Percentiles rank a stretch among this genome's conserved stretches.
Conservation (phyloP, 495 filamentous ascomycete species). For the Penicillium arizonense region DNA sequence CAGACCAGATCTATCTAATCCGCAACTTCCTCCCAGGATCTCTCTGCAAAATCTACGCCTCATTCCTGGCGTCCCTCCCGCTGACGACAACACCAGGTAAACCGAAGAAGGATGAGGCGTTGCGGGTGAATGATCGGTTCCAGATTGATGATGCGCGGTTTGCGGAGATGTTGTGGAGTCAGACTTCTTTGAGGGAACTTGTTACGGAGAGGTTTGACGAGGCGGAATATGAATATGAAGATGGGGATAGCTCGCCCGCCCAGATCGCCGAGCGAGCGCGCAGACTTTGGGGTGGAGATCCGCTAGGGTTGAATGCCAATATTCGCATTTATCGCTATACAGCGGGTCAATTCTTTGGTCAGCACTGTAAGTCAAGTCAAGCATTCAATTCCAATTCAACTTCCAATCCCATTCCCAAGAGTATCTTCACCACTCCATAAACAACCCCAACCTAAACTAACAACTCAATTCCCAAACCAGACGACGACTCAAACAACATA, state of each 20-base stretch:
- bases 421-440: too few relatives aligned
- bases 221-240: constrained; percentile 33
- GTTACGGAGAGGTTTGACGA: constrained; percentile 17
- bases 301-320: constrained; percentile 84
- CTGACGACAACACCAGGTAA: constrained; percentile 78
- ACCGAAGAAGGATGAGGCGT: constrained; percentile 80
- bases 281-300: constrained; percentile 74
- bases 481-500: constrained; percentile 76
- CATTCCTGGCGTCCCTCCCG: constrained; percentile 72
- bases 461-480: constrained; percentile 30
- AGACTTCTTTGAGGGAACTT: constrained; percentile 33
- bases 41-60: constrained; percentile 78
- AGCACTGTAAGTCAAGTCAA: constrained; percentile 66
- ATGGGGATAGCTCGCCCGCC: constrained; percentile 28
- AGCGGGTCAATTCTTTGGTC: constrained; percentile 83
- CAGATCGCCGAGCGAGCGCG: constrained; percentile 8
- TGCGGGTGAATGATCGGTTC: constrained; percentile 88
- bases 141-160: constrained; percentile 77
- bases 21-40: constrained; percentile 74
- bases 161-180: constrained; percentile 69
- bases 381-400: too few relatives aligned
- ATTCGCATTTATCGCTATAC: constrained; percentile 91
- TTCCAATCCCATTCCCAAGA: too few relatives aligned
- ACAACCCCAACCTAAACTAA: not conserved
- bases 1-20: constrained; percentile 72